A percentile compares a stretch with the other conserved stretches of the same genome.
Conservation (phyloP, 306 rosid genomes). For the Gastrolobium bilobum region DNA sequence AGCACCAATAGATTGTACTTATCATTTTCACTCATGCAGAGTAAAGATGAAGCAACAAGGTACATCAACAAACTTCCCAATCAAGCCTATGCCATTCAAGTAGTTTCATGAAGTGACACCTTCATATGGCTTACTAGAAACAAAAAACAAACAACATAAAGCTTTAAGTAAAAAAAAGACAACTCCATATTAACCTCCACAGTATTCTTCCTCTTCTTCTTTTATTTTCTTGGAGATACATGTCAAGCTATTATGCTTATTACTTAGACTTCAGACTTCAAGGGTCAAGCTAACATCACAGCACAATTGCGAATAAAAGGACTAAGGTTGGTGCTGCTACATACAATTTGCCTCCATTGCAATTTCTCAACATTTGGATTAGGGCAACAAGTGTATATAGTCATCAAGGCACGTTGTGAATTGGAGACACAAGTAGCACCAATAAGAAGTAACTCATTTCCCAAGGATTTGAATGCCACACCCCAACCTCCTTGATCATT, state of each 20-base stretch:
- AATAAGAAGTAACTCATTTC: conserved; percentile 75
- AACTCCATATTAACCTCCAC: neutral
- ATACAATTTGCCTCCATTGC: conserved; percentile 68
- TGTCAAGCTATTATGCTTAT: conserved; percentile 16
- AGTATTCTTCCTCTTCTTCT: neutral
- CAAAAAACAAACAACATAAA: conserved; percentile 39
- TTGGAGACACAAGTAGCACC: conserved; percentile 52
- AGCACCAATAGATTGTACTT: neutral
- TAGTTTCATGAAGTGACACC: conserved; percentile 37
- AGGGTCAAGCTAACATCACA: conserved; percentile 77
- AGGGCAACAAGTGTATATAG: conserved; percentile 70
- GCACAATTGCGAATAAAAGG: conserved; percentile 79
- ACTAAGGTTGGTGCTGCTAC: conserved; percentile 54
- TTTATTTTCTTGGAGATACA: neutral
- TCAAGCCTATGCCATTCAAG: conserved; percentile 25
- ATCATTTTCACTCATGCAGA: conserved; percentile 27
- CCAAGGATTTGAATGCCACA: conserved; percentile 85
- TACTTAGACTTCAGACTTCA: conserved; percentile 48
- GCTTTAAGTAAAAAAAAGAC: neutral
- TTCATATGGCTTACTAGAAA: conserved; percentile 1
- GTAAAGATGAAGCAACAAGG: neutral
- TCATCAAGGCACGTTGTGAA: conserved; percentile 46
- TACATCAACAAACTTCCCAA: conserved; percentile 30
- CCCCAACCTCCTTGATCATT: conserved; percentile 81
- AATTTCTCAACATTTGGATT: conserved; percentile 60